Conservation (phyloP, 108 stramenopile species). For the Cyclotella baltica region DNA sequence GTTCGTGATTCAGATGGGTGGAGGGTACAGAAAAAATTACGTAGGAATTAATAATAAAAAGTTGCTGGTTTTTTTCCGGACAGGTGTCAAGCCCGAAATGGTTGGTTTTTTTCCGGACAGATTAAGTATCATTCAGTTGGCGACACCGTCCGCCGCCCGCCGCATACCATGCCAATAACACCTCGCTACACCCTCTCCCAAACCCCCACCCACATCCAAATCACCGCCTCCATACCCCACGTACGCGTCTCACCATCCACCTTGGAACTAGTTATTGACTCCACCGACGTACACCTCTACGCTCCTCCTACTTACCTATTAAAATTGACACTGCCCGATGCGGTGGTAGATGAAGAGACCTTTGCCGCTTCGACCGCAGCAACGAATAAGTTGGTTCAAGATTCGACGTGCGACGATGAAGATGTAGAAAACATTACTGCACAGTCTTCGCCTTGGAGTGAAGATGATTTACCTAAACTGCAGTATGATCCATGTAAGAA, state of each 20-base stretch:
- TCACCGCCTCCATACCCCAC: constrained; percentile 75
- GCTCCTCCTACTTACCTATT: constrained; percentile 76
- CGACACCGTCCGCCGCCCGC: not conserved
- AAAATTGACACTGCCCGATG: constrained; percentile 61
- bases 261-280: constrained; percentile 65
- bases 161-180: constrained; percentile 75
- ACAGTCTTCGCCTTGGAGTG: constrained; percentile 25
- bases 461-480: constrained; percentile 48
- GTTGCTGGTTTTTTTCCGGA: not conserved
- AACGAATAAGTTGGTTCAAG: no score
- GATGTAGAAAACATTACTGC: not conserved
- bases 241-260: constrained; percentile 74
- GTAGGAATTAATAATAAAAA: not conserved
- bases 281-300: constrained; percentile 67
- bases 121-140: constrained; percentile 2
- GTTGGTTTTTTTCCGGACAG: not conserved
- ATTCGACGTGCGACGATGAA: no score
- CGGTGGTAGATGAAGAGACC: constrained; percentile 47
- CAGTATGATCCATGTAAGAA: constrained; percentile 54
- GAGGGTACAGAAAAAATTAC: not conserved
- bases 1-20: no score
- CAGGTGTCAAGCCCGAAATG: not conserved
- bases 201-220: constrained; percentile 55
- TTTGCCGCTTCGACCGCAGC: not conserved
- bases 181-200: constrained; percentile 78